Evolutionary conservation across 768 basidiomycete genomes (phyloP), one percentile per base, ranked within the genome.

Genomic region (Kockovaella imperatae): DNA sequence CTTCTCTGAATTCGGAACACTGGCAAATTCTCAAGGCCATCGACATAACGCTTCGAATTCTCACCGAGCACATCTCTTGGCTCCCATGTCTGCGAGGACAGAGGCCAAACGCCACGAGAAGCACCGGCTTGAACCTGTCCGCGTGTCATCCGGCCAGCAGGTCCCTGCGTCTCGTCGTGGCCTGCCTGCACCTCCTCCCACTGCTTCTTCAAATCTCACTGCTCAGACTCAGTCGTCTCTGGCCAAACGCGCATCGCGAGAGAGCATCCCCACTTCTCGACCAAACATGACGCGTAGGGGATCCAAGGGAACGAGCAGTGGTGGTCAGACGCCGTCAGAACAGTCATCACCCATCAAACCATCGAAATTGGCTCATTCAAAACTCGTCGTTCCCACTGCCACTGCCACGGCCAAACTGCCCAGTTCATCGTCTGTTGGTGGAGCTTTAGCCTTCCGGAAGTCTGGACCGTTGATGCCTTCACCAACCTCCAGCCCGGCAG

Each of bases 311-410:
- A 47, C 46, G 20, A 34, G 42, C 35, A 54, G 52, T 0, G 50
- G 51, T 1, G 35, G 30, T n/a, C 25, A 42, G n/a, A 49, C 54
- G 4, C 41, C 50, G 11, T 28, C 20, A 11, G 40, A 42, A 11
- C 31, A 32, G 31, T 25, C 23, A 6, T 8, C 8, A 10, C 23
- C 25, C 11, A 60, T 62, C 44, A 64, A 58, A 39, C 60, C 62
- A 0, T 61, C 57, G 2, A 59, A 64, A 49, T 62, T 62, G 3
- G 44, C 69, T 20, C 56, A 62, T 44, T 56, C 68, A 18, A 71
- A 69, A 39, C 50, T 68, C 5, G 40, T 54, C 7, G 45, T 62
- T 7, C 59, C 63, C 0, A 32, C 50, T 30, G 47, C 52, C 24
- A 38, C 45, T 7, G 24, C 40, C 5, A 38, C 50, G n/a, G n/a